Conservation (phyloP, 176 grass and related monocot species). For the Avena sativa region DNA sequence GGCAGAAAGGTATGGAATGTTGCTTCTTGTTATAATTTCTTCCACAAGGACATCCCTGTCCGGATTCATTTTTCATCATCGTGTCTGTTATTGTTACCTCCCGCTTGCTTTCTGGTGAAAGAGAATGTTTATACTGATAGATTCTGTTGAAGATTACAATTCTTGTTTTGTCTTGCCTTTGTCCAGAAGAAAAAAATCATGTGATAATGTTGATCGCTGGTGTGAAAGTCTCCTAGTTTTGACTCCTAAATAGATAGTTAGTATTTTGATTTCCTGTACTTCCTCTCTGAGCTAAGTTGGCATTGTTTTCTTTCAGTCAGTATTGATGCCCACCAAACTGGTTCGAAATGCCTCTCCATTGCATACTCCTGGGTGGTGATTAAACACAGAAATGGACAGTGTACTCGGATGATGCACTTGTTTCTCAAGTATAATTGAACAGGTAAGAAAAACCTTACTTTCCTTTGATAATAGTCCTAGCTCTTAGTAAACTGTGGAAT, state of each 20-base stretch:
- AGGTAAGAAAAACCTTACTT: not conserved
- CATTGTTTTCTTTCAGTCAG: not conserved
- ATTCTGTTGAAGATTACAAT: not conserved
- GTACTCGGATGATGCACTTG: not conserved
- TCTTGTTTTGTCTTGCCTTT: not conserved
- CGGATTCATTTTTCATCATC: slow-evolving; percentile 16
- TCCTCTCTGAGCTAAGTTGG: slow-evolving; percentile 1
- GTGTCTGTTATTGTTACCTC: not conserved
- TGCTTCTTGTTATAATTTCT: not conserved
- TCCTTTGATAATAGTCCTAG: not conserved
- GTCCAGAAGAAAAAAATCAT: slow-evolving; percentile 7
- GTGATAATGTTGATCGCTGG: not conserved
- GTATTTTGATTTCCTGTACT: not conserved
- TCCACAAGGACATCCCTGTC: not conserved
- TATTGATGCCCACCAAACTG: not conserved
- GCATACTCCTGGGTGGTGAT: not conserved
- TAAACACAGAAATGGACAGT: not conserved
- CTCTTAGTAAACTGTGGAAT: not conserved
- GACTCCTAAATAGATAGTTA: not conserved
- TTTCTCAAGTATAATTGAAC: not conserved
- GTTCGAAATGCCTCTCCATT: not conserved
- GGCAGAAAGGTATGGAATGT: not conserved
- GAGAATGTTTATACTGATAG: not conserved
- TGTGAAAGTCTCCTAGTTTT: not conserved
- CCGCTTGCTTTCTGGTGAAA: not conserved